phyloP scores from a whole-genome alignment of 148 eudicot species.

The Mesembryanthemum crystallinum region DNA sequence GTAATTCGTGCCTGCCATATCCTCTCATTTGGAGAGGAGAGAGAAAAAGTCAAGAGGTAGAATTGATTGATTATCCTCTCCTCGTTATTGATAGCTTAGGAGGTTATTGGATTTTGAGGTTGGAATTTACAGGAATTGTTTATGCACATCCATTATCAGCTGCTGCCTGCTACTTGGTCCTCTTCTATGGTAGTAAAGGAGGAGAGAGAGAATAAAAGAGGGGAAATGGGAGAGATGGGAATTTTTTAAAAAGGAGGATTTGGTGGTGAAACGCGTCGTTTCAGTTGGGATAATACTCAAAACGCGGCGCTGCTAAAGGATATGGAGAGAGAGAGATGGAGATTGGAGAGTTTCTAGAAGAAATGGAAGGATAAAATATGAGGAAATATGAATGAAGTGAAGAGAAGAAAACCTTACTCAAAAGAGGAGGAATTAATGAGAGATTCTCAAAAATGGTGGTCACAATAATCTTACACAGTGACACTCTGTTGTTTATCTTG shows the following conservation, averaged over 20 bases:
- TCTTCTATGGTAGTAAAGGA: neutral
- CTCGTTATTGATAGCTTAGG: no score
- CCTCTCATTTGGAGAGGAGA: slow-evolving; percentile 21
- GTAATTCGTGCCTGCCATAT: slow-evolving; percentile 16
- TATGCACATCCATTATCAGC: neutral
- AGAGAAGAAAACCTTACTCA: neutral
- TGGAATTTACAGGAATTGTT: neutral
- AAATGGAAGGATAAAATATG: neutral
- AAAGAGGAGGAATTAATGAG: neutral
- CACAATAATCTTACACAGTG: no score
- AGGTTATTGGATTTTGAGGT: no score
- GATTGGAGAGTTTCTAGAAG: neutral
- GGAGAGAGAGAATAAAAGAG: neutral
- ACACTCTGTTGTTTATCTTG: no score
- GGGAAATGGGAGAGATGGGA: neutral
- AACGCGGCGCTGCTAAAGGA: neutral
- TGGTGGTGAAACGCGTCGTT: slow-evolving; percentile 6
- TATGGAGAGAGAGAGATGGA: neutral
- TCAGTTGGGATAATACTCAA: neutral
- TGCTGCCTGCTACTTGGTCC: neutral
- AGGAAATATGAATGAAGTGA: neutral
- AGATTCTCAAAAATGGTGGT: slow-evolving; percentile 16
- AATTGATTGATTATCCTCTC: neutral
- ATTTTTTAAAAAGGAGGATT: neutral
- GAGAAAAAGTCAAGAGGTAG: neutral